These are phyloP conservation scores for Vanderwaltozyma verrucispora DNA, from an alignment of 805 yeast species.

Conservation along the genomic window DNA sequence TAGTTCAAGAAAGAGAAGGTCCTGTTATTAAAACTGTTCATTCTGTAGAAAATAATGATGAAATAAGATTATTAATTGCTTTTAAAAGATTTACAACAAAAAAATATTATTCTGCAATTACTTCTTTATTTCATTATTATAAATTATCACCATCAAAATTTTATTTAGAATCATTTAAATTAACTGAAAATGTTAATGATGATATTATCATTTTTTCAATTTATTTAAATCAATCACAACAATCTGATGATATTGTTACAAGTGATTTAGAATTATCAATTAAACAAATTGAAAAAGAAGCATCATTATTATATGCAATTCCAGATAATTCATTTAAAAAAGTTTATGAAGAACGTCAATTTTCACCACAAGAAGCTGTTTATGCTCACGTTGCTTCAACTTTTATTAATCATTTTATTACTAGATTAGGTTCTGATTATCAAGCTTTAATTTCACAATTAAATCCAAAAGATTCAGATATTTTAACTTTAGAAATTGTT, in stretches of 20 bases:
- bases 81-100: constrained; percentile 77
- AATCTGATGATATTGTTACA: constrained; percentile 29
- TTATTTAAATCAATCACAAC: constrained; percentile 60
- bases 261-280: constrained; percentile 52
- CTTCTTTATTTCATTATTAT: constrained; percentile 81
- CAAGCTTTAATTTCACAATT: constrained; percentile 55
- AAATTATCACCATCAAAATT: constrained; percentile 76
- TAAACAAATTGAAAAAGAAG: constrained; percentile 87
- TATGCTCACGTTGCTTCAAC: constrained; percentile 91
- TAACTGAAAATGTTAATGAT: constrained; percentile 36
- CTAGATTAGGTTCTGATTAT: constrained; percentile 88
- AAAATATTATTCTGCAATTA: constrained; percentile 76
- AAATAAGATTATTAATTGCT: constrained; percentile 82
- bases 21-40: constrained; percentile 80
- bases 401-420: constrained; percentile 88
- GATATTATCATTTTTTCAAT: constrained; percentile 80
- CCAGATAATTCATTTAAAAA: constrained; percentile 78
- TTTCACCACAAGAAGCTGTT: constrained; percentile 88
- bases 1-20: constrained; percentile 69
- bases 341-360: constrained; percentile 59
- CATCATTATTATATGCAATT: constrained; percentile 80
- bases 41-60: constrained; percentile 68
- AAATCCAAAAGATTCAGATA: constrained; percentile 48
- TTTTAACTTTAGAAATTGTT: constrained; percentile 61
- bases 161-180: constrained; percentile 80